Percentiles rank a stretch among this genome's conserved stretches.
Conservation (phyloP, 352 stramenopile species). For the Globisporangium middletonii region DNA sequence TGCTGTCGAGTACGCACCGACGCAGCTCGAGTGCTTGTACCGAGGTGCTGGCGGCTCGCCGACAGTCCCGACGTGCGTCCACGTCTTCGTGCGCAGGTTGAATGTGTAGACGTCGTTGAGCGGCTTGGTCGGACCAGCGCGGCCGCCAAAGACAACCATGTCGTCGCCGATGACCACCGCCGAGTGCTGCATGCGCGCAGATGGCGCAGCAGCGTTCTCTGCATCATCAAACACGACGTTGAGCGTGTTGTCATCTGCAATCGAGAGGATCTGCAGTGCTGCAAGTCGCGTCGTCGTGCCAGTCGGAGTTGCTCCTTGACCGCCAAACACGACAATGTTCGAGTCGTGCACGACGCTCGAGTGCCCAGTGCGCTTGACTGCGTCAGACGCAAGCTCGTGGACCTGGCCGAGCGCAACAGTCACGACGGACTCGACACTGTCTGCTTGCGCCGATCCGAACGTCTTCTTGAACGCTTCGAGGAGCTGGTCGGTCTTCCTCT, state of each 20-base stretch:
- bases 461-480: conserved; percentile 45
- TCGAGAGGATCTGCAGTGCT: conserved; percentile 34
- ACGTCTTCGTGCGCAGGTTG: conserved; percentile 38
- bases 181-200: conserved; percentile 71
- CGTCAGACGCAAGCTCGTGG: conserved; percentile 12
- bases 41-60: conserved; percentile 40
- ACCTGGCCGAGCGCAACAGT: conserved; percentile 11
- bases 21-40: conserved; percentile 68
- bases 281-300: conserved; percentile 58
- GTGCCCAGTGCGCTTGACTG: conserved; percentile 61
- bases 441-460: conserved; percentile 17
- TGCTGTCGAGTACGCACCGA: conserved; percentile 24
- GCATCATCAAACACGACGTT: conserved; percentile 20
- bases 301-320: conserved; percentile 45
- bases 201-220: conserved; percentile 14
- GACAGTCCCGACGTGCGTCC: conserved; percentile 25
- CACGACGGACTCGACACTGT: background rate
- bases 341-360: conserved; percentile 40
- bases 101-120: conserved; percentile 63
- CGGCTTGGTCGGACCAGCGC: conserved; percentile 56
- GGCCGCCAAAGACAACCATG: conserved; percentile 82
- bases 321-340: conserved; percentile 59
- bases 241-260: conserved; percentile 20
- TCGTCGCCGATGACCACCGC: conserved; percentile 36
- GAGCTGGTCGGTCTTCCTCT: conserved; percentile 63